phyloP scores from a whole-genome alignment of 2,329 filamentous ascomycete genomes.

The Acephala macrosclerotiorum region DNA sequence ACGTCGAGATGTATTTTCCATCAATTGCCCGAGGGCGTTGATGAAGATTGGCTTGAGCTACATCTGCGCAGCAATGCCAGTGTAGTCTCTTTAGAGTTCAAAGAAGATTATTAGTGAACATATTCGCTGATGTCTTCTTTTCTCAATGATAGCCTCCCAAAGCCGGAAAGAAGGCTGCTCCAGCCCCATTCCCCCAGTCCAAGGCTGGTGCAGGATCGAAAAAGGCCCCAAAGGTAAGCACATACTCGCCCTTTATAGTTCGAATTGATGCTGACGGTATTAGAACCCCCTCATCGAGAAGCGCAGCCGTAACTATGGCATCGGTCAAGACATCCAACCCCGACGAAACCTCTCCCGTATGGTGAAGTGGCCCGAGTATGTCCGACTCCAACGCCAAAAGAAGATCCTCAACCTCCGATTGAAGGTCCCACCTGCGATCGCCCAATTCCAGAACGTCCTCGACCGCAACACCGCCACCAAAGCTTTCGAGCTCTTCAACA shows the following conservation, averaged over 20 bases:
- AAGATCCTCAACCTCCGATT: slow-evolving; percentile 98
- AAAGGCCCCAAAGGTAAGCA: slow-evolving; percentile 95
- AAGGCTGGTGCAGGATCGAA: slow-evolving; percentile 84
- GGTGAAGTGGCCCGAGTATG: slow-evolving; percentile 99
- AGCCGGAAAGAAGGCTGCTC: slow-evolving; percentile 94
- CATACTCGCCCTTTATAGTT: slow-evolving; percentile 22
- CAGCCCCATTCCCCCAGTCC: slow-evolving; percentile 94
- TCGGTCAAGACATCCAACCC: slow-evolving; percentile 98
- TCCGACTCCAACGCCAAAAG: slow-evolving; percentile 85
- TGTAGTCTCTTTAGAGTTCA: slow-evolving; percentile 87
- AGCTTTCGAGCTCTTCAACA: slow-evolving; percentile 99
- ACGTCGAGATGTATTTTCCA: slow-evolving; percentile 45
- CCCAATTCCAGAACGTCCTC: slow-evolving; percentile 97
- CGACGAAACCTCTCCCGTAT: slow-evolving; percentile 95
- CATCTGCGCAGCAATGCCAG: slow-evolving; percentile 48
- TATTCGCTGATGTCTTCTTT: slow-evolving; percentile 96
- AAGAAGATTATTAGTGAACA: slow-evolving; percentile 84
- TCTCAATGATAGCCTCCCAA: slow-evolving; percentile 99
- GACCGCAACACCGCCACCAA: slow-evolving; percentile 97
- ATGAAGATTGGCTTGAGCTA: slow-evolving; percentile 73
- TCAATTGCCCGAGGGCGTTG: slow-evolving; percentile 43
- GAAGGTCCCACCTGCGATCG: slow-evolving; percentile 96
- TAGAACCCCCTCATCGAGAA: slow-evolving; percentile 99
- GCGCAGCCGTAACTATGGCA: slow-evolving; percentile 95
- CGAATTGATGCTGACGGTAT: slow-evolving; percentile 31